Evolutionary conservation across 805 yeast species (phyloP).

Genomic region (Kodamaea neixiangensis): DNA sequence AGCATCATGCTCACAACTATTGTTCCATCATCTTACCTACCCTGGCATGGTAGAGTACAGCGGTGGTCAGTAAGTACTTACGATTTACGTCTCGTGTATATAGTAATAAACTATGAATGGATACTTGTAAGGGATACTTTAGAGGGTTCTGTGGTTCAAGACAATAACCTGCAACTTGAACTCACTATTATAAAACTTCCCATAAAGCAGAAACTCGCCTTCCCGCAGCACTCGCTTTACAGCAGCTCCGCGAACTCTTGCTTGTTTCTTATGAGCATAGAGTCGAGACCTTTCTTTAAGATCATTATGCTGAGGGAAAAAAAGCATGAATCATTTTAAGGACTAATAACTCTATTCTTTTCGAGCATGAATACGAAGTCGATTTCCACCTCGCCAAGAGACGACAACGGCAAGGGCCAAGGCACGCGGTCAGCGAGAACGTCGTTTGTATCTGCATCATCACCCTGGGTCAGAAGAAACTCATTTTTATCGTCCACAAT

Average conservation of each 20-base stretch:
- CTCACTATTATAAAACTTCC: not conserved
- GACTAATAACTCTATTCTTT: not conserved
- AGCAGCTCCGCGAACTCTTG: not conserved
- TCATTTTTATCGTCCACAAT: slow-evolving; percentile 59
- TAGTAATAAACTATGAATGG: not conserved
- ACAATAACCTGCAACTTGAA: not conserved
- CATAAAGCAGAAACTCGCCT: no score
- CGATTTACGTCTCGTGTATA: not conserved
- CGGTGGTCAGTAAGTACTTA: not conserved
- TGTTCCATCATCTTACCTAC: not conserved
- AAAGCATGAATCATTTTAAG: not conserved
- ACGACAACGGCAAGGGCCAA: not conserved
- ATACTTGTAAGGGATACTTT: not conserved
- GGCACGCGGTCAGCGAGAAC: slow-evolving; percentile 3
- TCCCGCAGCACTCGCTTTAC: not conserved
- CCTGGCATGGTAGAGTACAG: not conserved
- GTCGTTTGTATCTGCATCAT: slow-evolving; percentile 39
- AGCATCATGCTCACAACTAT: no score
- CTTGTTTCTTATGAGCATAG: no score
- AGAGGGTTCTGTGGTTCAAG: not conserved
- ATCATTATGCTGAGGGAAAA: not conserved
- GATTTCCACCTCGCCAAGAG: not conserved
- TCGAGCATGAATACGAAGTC: not conserved
- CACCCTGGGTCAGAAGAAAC: slow-evolving; percentile 57
- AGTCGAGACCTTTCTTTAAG: not conserved